phyloP scores from a whole-genome alignment of 2,329 filamentous ascomycete species.

The Trichoderma sp. region DNA sequence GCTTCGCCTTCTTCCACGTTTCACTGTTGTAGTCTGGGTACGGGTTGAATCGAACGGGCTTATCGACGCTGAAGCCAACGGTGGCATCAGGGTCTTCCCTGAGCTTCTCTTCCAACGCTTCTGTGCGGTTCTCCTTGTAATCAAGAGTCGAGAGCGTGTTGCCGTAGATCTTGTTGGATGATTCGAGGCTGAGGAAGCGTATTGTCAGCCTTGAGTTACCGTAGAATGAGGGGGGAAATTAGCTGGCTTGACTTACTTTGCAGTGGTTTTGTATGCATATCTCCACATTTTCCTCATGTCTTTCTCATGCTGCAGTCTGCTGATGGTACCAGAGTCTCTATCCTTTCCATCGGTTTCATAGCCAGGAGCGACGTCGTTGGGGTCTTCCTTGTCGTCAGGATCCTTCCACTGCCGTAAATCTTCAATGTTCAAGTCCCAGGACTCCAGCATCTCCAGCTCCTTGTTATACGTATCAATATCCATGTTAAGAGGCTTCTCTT shows the following conservation, averaged over 20 bases:
- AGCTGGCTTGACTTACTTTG: slow-evolving; percentile 39
- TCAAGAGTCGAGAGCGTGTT: slow-evolving; percentile 54
- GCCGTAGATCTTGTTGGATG: slow-evolving; percentile 57
- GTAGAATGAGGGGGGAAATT: background rate
- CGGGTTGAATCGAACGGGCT: slow-evolving; percentile 64
- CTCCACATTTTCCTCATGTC: slow-evolving; percentile 47
- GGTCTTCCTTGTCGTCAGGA: slow-evolving; percentile 40
- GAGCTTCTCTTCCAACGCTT: slow-evolving; percentile 37
- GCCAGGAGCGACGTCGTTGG: slow-evolving; percentile 40
- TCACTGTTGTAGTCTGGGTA: slow-evolving; percentile 70
- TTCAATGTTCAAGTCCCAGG: slow-evolving; percentile 41
- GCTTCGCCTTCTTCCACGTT: slow-evolving; percentile 58
- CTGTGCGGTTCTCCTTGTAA: slow-evolving; percentile 42
- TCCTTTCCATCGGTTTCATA: slow-evolving; percentile 42
- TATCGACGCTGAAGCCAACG: slow-evolving; percentile 46
- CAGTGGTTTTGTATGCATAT: slow-evolving; percentile 44
- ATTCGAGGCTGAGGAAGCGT: slow-evolving; percentile 41
- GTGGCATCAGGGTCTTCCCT: slow-evolving; percentile 39
- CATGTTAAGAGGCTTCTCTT: slow-evolving; percentile 28
- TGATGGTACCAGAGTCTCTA: slow-evolving; percentile 38
- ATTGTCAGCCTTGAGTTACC: background rate
- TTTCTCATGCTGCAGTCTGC: slow-evolving; percentile 43
- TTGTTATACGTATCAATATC: slow-evolving; percentile 25
- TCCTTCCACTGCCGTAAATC: slow-evolving; percentile 42
- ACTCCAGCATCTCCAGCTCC: slow-evolving; percentile 23